Evolutionary conservation across 139 green algal species (phyloP).

Genomic region (Tetradesmus obliquus): DNA sequence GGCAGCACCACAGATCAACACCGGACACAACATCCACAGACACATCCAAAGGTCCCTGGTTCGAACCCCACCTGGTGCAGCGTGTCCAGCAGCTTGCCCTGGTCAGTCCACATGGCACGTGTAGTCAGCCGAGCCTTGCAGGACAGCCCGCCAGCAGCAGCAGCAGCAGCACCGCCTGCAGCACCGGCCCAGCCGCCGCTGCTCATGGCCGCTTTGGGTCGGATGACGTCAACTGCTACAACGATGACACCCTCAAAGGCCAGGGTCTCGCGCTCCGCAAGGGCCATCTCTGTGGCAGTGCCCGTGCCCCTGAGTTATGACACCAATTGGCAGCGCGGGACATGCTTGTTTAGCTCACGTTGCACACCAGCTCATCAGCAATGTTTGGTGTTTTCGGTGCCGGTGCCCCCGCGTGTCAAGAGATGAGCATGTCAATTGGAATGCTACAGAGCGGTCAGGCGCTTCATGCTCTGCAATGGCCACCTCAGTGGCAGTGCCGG

Average conservation of each 20-base stretch:
- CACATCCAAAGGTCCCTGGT: too few species aligned
- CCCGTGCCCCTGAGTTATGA: conserved; percentile 70
- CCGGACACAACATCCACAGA: too few species aligned
- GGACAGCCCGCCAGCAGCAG: conserved; percentile 28
- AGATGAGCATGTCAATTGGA: too few species aligned
- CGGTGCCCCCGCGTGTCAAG: too few species aligned
- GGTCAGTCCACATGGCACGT: conserved; percentile 92
- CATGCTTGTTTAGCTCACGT: too few species aligned
- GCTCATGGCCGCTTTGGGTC: conserved; percentile 22
- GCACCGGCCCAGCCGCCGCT: conserved; percentile 2
- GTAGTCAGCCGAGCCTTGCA: conserved; percentile 83
- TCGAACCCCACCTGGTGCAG: conserved; percentile 66
- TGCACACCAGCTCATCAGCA: too few species aligned
- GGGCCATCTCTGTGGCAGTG: conserved; percentile 86
- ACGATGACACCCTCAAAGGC: conserved; percentile 94
- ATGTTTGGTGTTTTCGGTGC: too few species aligned
- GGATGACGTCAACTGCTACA: conserved; percentile 81
- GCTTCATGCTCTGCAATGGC: too few species aligned
- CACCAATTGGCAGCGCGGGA: too few species aligned
- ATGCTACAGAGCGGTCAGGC: too few species aligned
- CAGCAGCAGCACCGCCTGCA: background rate
- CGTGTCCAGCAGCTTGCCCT: conserved; percentile 77
- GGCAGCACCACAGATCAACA: too few species aligned
- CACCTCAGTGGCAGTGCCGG: too few species aligned
- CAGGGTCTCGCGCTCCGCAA: conserved; percentile 87